A percentile compares a stretch with the other conserved stretches of the same genome.
Evolutionary conservation across 345 rosid species (phyloP).

Genomic region (Populus alba): DNA sequence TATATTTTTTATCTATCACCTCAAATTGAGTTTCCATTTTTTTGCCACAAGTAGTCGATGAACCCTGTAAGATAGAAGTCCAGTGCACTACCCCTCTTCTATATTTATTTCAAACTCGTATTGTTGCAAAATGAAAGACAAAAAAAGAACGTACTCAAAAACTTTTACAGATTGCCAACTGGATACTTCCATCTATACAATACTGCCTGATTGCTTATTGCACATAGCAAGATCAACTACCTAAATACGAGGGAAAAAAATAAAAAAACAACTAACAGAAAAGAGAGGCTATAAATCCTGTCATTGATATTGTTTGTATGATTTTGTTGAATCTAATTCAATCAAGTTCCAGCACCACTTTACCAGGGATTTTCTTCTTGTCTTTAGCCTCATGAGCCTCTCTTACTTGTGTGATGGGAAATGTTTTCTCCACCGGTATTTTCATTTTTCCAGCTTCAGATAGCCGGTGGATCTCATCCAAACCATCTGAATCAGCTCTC

Average conservation of each 20-base stretch:
- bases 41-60: too few species aligned
- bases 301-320: neutral
- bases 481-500: constrained; percentile 92
- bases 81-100: too few species aligned
- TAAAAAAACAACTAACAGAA: constrained; percentile 3
- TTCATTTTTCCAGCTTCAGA: constrained; percentile 72
- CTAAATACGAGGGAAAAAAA: neutral
- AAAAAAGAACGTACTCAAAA: constrained; percentile 14
- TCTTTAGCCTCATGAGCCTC: constrained; percentile 94
- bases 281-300: neutral
- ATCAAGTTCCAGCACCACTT: constrained; percentile 79
- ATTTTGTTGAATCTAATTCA: constrained; percentile 21
- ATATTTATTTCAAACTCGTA: too few species aligned
- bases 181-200: constrained; percentile 10
- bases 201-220: neutral
- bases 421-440: constrained; percentile 81
- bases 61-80: too few species aligned
- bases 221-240: neutral
- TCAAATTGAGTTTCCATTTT: too few species aligned
- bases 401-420: constrained; percentile 62
- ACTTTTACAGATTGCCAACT: constrained; percentile 27
- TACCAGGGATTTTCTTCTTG: constrained; percentile 60
- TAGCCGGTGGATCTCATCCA: constrained; percentile 63
- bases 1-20: too few species aligned
- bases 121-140: neutral